Evolutionary conservation across 495 filamentous ascomycete genomes (phyloP), one percentile per base, ranked within the genome.

Genomic region (Talaromyces stipitatus): DNA sequence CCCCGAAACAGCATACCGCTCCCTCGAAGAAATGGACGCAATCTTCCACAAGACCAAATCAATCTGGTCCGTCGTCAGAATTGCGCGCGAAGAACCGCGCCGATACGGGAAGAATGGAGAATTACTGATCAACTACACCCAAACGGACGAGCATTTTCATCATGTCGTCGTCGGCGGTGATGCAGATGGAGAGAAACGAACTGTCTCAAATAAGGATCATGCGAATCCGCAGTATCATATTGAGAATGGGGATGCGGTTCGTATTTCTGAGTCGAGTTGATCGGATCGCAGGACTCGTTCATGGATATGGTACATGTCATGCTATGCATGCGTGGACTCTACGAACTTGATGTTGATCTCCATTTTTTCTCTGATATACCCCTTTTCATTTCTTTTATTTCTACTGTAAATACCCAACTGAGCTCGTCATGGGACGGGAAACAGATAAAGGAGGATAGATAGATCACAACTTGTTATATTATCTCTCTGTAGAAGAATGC

Each of bases 91-190:
- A 1, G 80, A 86, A 66, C 87, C 87, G 7, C 76, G 77, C 24
- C 80, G 87, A 58, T 91, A 88, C 66, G 86, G 85, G 55, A 82
- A 82, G 72, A 79, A 85, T 43, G 87, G 88, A 52, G 83, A 89
- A 65, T 66, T 85, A 11, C 72, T 86, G 38, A 82, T 85, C 62
- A 73, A 79, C 50, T 85, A 85, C 69, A 75, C 85, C 46, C 66
- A 75, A 24, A 79, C 74, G 7, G 75, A 77, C 33, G 71, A 76
- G 61, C 73, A 77, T 50, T 57, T 66, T 27, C 66, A 69, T 22
- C 69, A 69, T 22, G 60, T 60, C 33, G 65, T 65, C 60, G 51
- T 66, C 20, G 52, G 61, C 23, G 61, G 65, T 23, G 65, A 69
- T 58, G 50, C 64, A 26, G 52, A 61, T 24, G 60, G 62, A 22